Evolutionary conservation across 78 protist species (phyloP), one percentile per base, ranked within the genome.

Genomic region (Polysphondylium violaceum): DNA sequence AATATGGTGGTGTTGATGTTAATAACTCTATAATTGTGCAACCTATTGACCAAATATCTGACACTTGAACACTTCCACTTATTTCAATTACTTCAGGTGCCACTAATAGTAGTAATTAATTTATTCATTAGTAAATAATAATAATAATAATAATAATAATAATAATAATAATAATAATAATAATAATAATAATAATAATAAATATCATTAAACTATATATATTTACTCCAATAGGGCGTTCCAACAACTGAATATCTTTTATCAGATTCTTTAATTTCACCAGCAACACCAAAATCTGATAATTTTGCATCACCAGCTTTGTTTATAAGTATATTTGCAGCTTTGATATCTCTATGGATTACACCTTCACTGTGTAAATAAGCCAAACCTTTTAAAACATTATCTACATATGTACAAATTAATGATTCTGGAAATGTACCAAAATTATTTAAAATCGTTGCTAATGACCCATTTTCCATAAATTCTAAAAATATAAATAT

Each of bases 1-100:
- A 96, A 87, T 97, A 98, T 0, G 99, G 99, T 43, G 99, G 99
- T 38, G 44, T 36, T 8, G 99, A 98, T 0, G 97, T 95, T 8
- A 98, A 50, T 21, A 98, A 93, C 77, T 98, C 99, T 44, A 98
- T 96, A 27, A 96, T 61, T 8, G 99, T 98, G 72, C 98, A 96
- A 17, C 99, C 99, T 33, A 98, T 67, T n/a, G 97, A 88, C 97
- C 99, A 98, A 12, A 98, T 97, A 74, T 98, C 99, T 0, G 98
- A 96, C 19, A 88, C 97, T 6, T 91, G 41, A 3, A 87, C 43
- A 21, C 92, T 85, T 0, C 98, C 98, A 6, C 44, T 36, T 88
- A 97, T 53, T 43, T 95, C 95, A 55, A 98, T 97, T 43, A 97
- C 89, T 59, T 98, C 99, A 7, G 99, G 99, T 31, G 99, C 99